Evolutionary conservation across 768 basidiomycete genomes (phyloP), one percentile per base, ranked within the genome.

Genomic region (Suillus brevipes): DNA sequence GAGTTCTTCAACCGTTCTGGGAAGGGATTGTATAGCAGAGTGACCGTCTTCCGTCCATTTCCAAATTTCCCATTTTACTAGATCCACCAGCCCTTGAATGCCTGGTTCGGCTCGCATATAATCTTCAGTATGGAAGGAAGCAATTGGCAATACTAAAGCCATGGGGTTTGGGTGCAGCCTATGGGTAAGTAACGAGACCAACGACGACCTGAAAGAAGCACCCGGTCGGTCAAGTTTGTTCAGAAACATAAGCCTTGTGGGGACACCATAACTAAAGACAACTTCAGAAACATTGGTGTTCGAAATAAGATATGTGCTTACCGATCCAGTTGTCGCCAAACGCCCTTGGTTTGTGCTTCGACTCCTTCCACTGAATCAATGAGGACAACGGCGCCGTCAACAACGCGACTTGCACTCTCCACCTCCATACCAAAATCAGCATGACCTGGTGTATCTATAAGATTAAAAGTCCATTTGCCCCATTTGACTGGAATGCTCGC

Each of bases 381-480:
- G 38, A 96, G 77, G 37, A 96, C 91, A 36, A 96, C 88, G 18
- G 93, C 94, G 63, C 94, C 94, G 67, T 96, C 94, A 5, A 95
- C 87, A 18, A 96, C 90, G 36, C 94, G 87, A 71, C 93, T 95
- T 9, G 94, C 94, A 71, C 93, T 92, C 77, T 95, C 94, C 34
- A 96, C 94, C 72, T 96, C 94, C 93, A 95, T 95, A n/a, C 94
- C 94, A 77, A 96, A 96, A 74, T 96, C 94, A 6, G 92, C 94
- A 77, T 96, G 94, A 42, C 94, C 94, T 18, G 94, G 94, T 4
- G 94, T 95, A 71, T 96, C 94, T 55, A 95, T 88, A 53, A 96
- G 84, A 73, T 95, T 96, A 77, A 92, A 90, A 1, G 84, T 87
- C 90, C 91, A 92, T 62, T 88, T 76, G 73, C 89, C 89, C 93